Evolutionary conservation across 2,329 filamentous ascomycete genomes (phyloP), one percentile per base, ranked within the genome.

Genomic region (Alternaria hordeiaustralica): DNA sequence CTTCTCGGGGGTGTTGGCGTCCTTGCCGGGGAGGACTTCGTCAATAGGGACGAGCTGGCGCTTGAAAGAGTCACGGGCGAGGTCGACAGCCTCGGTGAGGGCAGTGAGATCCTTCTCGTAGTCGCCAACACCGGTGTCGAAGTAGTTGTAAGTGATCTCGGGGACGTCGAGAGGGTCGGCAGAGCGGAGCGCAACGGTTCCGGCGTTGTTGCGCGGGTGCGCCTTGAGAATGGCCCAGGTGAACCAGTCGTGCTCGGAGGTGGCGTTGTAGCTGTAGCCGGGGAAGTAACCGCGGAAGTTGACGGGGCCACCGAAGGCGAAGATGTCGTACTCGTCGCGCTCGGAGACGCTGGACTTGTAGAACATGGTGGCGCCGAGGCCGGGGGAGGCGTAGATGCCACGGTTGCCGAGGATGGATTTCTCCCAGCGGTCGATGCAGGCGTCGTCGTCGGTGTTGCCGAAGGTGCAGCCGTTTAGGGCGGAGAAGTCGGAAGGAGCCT

Each of bases 161-260:
- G 91, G 90, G 4, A 84, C 81, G 58, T 92, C 89, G 1, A 87
- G 85, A 0, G 90, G 90, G 72, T 92, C 86, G 0, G 85, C 79
- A 0, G 87, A 89, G 15, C 82, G 82, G 6, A 93, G 85, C 4
- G 78, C 84, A 5, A 93, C 89, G 2, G 84, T 86, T 9, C 91
- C 91, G 6, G 77, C 83, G 76, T 77, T 78, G 75, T 92, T 91
- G 56, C 87, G 85, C 0, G 89, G 85, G 70, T 90, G 89, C 0
- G 86, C 85, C 77, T 90, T 90, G 57, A 92, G 82, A 4, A 86
- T 83, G 11, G 79, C 78, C 84, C 84, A 86, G 13, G 82, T 80
- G 68, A 85, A 83, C 54, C 80, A 75, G 5, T 85, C 80, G 70
- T 87, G 89, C 20, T 72, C 67, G 2, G 41, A 79, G 0, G 83